phyloP scores from a whole-genome alignment of 495 filamentous ascomycete genomes.

The Lophium mytilinum region DNA sequence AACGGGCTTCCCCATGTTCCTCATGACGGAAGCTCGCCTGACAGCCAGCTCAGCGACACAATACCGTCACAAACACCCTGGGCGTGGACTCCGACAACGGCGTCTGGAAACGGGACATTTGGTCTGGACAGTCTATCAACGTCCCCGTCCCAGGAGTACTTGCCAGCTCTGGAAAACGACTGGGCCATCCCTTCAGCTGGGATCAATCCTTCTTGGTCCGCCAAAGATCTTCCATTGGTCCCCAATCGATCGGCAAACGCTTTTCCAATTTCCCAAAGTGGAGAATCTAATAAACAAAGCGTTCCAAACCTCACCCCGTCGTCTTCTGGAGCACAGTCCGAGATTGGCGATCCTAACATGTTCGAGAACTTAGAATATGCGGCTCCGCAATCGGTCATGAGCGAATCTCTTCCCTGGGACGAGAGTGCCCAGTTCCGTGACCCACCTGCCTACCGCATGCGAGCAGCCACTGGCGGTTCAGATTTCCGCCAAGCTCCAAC shows the following conservation, averaged over 20 bases:
- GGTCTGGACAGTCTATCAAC: slow-evolving; percentile 20
- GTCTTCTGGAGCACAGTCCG: slow-evolving; percentile 33
- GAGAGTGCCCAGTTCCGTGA: slow-evolving; percentile 4
- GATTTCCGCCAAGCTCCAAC: slow-evolving; percentile 8
- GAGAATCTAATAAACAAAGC: slow-evolving; percentile 23
- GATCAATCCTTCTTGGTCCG: slow-evolving; percentile 20
- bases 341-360: slow-evolving; percentile 25
- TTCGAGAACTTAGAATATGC: slow-evolving; percentile 16
- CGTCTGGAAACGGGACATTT: slow-evolving; percentile 8
- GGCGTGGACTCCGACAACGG: slow-evolving; percentile 12
- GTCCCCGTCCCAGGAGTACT: slow-evolving; percentile 25
- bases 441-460: slow-evolving; percentile 7
- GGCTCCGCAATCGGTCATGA: slow-evolving; percentile 6
- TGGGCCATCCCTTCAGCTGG: slow-evolving; percentile 24
- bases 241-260: slow-evolving; percentile 19
- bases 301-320: slow-evolving; percentile 29
- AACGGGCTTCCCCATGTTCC: background rate
- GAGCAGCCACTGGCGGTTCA: background rate
- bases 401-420: slow-evolving; percentile 21
- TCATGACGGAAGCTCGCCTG: slow-evolving; percentile 19
- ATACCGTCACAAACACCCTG: slow-evolving; percentile 7
- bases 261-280: slow-evolving; percentile 24
- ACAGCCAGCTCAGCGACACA: slow-evolving; percentile 14
- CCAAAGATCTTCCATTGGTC: slow-evolving; percentile 22
- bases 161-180: slow-evolving; percentile 15